Evolutionary conservation across 2,329 filamentous ascomycete species (phyloP), one percentile per base, ranked within the genome.

Genomic region (Rhinocladiella similis): DNA sequence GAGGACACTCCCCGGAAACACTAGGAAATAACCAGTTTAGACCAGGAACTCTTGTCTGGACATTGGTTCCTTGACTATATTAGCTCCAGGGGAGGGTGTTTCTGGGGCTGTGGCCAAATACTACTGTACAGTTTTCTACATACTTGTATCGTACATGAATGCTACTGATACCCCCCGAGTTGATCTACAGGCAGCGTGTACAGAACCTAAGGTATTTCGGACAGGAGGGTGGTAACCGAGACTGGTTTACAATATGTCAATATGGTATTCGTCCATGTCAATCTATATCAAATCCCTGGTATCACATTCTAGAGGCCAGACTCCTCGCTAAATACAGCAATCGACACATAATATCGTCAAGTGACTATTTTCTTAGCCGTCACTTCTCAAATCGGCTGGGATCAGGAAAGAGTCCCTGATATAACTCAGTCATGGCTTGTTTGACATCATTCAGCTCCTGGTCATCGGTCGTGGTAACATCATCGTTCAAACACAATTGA

Each of bases 401-500:
- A n/a, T 53, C 50, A 5, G 58, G 58, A 33, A 61, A 61, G 27
- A 61, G 29, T 35, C 58, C 55, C 25, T 53, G 22, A 19, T 58
- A 58, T 12, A 58, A 22, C 33, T 61, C 58, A n/a, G 43, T 61
- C 58, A 61, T 61, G 29, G 55, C 58, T 33, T 54, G 35, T 49
- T 58, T 50, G 16, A 58, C 50, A 29, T 58, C 52, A 7, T 38
- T 43, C 27, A 61, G 38, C 51, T 61, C 58, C 27, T 52, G 49
- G 18, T 51, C 39, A 22, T 62, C 60, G 27, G 38, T 57, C 20
- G 60, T 62, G 14, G 47, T 47, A 9, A 60, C 56, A 47, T 62
- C 57, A 39, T 62, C 60, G 54, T 62, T 62, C 50, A 62, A 39
- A 42, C 60, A 62, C 50, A 59, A 39, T 19, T 62, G 57, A 7